Evolutionary conservation across 805 yeast species (phyloP), one percentile per base, ranked within the genome.

Genomic region (Citeromyces matritensis): DNA sequence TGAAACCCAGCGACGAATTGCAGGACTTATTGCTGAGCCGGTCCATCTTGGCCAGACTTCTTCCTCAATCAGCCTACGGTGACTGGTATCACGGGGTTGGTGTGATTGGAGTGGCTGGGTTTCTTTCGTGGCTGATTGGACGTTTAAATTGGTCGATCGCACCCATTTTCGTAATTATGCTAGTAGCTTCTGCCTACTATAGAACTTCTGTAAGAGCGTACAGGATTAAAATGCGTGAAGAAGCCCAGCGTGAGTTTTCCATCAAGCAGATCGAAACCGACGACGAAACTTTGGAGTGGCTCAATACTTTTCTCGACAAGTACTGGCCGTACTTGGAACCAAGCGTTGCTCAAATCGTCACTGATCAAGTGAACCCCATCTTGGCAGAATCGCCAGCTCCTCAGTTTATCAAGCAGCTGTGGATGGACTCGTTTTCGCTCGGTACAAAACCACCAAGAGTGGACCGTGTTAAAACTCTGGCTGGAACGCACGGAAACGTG

Each of bases 31-130:
- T 73, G 35, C 64, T 76, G 15, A 66, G 69, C 15, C 73, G 84
- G 13, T 82, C 96, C 0, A 45, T 80, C 24, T 58, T 86, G 36
- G 95, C 85, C 45, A 64, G 69, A 36, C 69, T 76, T 44, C 56
- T 91, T 33, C 93, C 93, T 6, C 78, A 82, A 19, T 61, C 56
- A 24, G 67, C 72, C 10, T 82, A 80, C 44, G 98, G 98, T 33
- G 97, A 91, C 48, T 91, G 98, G 98, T 91, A 78, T 48, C 97
- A 91, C 51, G 76, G 78, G 32, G 75, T 77, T n/a, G 95, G 70
- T 0, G 63, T 75, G 24, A 57, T 84, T 35, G 60, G 79, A 21
- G 49, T 66, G 14, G 84, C 79, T 5, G 85, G 80, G 0, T 48
- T 80, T 9, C 48, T 79, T 10, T 81, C 94, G 4, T 86, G 88